These are phyloP conservation scores for Suillus americanus DNA, from an alignment of 768 basidiomycete genomes.

Conservation along the genomic window DNA sequence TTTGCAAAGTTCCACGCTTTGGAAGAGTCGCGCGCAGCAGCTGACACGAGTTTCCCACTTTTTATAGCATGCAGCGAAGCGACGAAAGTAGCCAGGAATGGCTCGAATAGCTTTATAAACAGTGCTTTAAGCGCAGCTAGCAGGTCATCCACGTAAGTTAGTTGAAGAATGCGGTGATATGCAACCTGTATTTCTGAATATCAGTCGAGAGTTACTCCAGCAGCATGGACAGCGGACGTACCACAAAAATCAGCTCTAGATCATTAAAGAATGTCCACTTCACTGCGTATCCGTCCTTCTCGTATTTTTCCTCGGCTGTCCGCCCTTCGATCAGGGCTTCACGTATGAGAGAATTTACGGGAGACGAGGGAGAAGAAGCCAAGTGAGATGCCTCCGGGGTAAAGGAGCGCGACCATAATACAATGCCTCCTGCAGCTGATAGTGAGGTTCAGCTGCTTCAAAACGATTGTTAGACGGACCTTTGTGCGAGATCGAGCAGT, in stretches of 20 bases:
- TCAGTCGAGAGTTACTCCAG: slow-evolving; percentile 7
- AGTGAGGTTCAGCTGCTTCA: slow-evolving; percentile 7
- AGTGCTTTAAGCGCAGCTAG: slow-evolving; percentile 76
- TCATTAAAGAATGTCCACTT: slow-evolving; percentile 96
- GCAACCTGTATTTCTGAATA: slow-evolving; percentile 61
- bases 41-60: slow-evolving; percentile 35
- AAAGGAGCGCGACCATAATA: slow-evolving; percentile 94
- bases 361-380: slow-evolving; percentile 70
- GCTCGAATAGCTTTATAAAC: slow-evolving; percentile 85
- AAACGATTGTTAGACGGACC: slow-evolving; percentile 41
- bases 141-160: slow-evolving; percentile 91
- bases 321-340: slow-evolving; percentile 92
- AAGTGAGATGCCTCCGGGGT: slow-evolving; percentile 80
- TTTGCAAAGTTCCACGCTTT: slow-evolving; percentile 66
- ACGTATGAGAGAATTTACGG: slow-evolving; percentile 84
- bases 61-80: slow-evolving; percentile 73
- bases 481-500: slow-evolving; percentile 94
- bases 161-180: slow-evolving; percentile 93
- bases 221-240: slow-evolving; percentile 38
- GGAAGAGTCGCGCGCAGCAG: slow-evolving; percentile 36
- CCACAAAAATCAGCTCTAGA: slow-evolving; percentile 95
- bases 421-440: slow-evolving; percentile 69
- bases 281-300: slow-evolving; percentile 92
- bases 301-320: slow-evolving; percentile 78
- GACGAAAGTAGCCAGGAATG: slow-evolving; percentile 80